Evolutionary conservation across 164 flowering plant species (phyloP).

Genomic region (Nymphaea thermarum): DNA sequence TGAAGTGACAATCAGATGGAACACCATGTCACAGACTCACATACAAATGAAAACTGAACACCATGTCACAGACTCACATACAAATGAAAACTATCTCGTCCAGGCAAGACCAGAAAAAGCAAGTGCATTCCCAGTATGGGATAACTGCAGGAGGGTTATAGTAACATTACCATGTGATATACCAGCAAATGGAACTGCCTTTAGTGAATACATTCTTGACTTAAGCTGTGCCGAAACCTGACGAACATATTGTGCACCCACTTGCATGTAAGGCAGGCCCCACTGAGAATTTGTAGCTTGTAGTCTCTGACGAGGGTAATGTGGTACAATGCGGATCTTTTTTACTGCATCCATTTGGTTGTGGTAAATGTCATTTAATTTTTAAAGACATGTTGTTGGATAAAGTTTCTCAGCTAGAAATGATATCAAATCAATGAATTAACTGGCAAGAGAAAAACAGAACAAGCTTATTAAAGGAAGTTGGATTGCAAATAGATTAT

Average conservation of each 20-base stretch:
- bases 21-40: too few relatives aligned
- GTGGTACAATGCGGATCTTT: slow-evolving; percentile 60
- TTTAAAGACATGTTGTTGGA: background rate
- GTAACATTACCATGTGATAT: background rate
- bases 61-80: too few relatives aligned
- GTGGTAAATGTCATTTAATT: background rate
- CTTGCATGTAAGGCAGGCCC: slow-evolving; percentile 54
- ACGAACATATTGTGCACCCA: slow-evolving; percentile 56
- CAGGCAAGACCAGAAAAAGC: background rate
- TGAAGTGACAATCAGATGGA: too few relatives aligned
- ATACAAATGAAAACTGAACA: too few relatives aligned
- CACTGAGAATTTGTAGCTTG: slow-evolving; percentile 53
- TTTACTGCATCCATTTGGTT: slow-evolving; percentile 31
- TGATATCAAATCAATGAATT: background rate
- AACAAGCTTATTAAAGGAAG: background rate
- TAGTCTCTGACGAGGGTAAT: slow-evolving; percentile 63
- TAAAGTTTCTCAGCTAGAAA: background rate
- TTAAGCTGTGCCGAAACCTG: slow-evolving; percentile 68
- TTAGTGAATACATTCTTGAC: slow-evolving; percentile 50
- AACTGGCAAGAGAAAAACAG: background rate
- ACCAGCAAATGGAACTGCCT: slow-evolving; percentile 16
- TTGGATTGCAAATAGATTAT: background rate
- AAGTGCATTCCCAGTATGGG: background rate
- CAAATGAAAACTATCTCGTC: too few relatives aligned
- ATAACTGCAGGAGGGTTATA: background rate